phyloP scores from a whole-genome alignment of 306 rosid genomes.

The Sesbania bispinosa region DNA sequence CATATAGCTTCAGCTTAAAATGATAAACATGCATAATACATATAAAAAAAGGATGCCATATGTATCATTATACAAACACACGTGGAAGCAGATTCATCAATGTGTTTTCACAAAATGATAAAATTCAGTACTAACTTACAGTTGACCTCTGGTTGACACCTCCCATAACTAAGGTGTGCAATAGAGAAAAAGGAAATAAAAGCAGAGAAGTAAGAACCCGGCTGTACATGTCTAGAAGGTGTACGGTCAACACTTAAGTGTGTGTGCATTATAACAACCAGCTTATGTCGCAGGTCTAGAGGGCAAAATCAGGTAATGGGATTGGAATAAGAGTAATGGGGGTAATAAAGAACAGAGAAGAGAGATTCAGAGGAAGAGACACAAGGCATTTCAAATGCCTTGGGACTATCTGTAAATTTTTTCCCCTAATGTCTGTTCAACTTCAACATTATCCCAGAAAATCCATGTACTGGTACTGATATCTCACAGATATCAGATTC shows the following conservation, averaged over 20 bases:
- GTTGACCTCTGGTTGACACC: neutral
- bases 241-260: neutral
- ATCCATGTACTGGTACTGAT: neutral
- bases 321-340: neutral
- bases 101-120: neutral
- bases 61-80: neutral
- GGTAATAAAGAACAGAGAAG: neutral
- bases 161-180: neutral
- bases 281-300: neutral
- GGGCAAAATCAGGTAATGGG: neutral
- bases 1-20: conserved; percentile 16
- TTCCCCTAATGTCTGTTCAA: neutral
- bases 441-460: neutral
- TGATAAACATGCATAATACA: conserved; percentile 12
- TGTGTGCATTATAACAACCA: neutral
- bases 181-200: neutral
- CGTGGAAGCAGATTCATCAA: neutral
- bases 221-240: neutral
- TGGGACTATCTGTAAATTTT: neutral
- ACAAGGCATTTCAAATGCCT: neutral
- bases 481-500: neutral
- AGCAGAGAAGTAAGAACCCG: neutral
- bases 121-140: neutral
- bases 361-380: neutral
- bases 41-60: neutral